phyloP scores from a whole-genome alignment of 2,329 filamentous ascomycete species.

The Fusarium sororula region DNA sequence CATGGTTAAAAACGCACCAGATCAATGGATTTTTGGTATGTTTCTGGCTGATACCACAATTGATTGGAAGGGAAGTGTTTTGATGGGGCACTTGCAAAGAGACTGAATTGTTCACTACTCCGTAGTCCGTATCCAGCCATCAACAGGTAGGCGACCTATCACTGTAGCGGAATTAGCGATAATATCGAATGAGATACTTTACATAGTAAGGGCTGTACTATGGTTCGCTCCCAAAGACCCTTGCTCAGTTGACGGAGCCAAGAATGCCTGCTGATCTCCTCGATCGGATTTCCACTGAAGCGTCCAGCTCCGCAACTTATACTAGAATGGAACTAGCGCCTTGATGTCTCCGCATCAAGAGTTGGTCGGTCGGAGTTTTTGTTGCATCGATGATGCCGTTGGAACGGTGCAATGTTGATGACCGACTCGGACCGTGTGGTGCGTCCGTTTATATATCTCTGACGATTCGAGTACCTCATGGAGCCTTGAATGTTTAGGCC shows the following conservation, averaged over 20 bases:
- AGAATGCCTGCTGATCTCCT: neutral
- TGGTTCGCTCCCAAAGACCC: neutral
- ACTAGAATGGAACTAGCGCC: conserved; percentile 27
- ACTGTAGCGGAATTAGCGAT: conserved; percentile 41
- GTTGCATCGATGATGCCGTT: conserved; percentile 28
- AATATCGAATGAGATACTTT: conserved; percentile 26
- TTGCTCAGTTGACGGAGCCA: neutral
- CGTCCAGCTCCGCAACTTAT: conserved; percentile 15
- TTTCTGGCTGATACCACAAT: conserved; percentile 25
- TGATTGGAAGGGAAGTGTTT: neutral
- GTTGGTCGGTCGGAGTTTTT: conserved; percentile 22
- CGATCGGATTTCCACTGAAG: neutral
- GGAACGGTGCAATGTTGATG: conserved; percentile 32
- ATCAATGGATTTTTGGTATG: conserved; percentile 10
- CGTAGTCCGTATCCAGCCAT: neutral
- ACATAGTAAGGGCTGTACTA: neutral
- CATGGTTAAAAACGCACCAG: conserved; percentile 36
- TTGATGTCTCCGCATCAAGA: neutral
- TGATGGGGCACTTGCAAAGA: conserved; percentile 6
- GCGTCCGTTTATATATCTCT: conserved; percentile 27
- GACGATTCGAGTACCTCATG: conserved; percentile 22
- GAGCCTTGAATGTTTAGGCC: neutral
- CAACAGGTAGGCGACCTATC: conserved; percentile 27
- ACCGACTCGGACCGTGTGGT: conserved; percentile 21
- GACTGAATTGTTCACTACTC: conserved; percentile 8